phyloP scores from a whole-genome alignment of 352 stramenopile species.

The Phytopythium ostracodes region DNA sequence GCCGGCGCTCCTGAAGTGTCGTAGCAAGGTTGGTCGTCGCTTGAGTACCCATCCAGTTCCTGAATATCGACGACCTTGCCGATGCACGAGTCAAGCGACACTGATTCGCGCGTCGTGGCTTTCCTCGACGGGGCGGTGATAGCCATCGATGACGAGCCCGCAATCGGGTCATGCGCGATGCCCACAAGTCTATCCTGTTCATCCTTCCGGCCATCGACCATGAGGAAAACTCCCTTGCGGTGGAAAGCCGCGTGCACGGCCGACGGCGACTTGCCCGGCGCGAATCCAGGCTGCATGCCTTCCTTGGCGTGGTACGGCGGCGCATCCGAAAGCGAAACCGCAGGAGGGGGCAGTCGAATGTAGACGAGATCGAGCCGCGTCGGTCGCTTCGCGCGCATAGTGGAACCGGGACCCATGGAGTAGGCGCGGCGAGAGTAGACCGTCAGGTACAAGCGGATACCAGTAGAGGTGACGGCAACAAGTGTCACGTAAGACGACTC shows the following conservation, averaged over 20 bases:
- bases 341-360: slow-evolving; percentile 76
- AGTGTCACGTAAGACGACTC: slow-evolving; percentile 87
- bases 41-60: slow-evolving; percentile 46
- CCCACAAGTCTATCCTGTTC: slow-evolving; percentile 75
- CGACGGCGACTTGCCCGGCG: slow-evolving; percentile 73
- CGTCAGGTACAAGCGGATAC: slow-evolving; percentile 93
- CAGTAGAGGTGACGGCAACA: slow-evolving; percentile 90
- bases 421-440: slow-evolving; percentile 71
- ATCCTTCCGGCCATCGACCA: slow-evolving; percentile 73
- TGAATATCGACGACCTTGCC: slow-evolving; percentile 84
- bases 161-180: slow-evolving; percentile 69
- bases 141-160: slow-evolving; percentile 47
- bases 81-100: slow-evolving; percentile 71
- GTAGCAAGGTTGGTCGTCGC: slow-evolving; percentile 20
- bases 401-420: slow-evolving; percentile 27
- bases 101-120: slow-evolving; percentile 66
- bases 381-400: slow-evolving; percentile 46
- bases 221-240: slow-evolving; percentile 73
- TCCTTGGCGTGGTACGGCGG: slow-evolving; percentile 85
- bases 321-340: slow-evolving; percentile 60
- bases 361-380: slow-evolving; percentile 72
- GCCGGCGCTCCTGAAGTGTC: neutral
- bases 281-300: slow-evolving; percentile 80
- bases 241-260: slow-evolving; percentile 78
- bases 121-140: slow-evolving; percentile 55